Conservation (phyloP, 129 eudicot genomes). For the Helianthus annuus region HanXRQr2.0-SUNRISE NC_035446.2:11257019-11257518, state of each 20-base stretch:
- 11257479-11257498: too few species aligned
- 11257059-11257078: slow-evolving; percentile 10
- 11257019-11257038: neutral
- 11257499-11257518: too few species aligned
- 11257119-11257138: slow-evolving; percentile 7
- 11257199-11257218: neutral
- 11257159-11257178: slow-evolving; percentile 28
- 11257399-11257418: neutral
- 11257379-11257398: neutral
- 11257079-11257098: slow-evolving; percentile 23
- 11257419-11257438: neutral
- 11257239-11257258: neutral
- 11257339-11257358: too few species aligned
- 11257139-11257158: neutral
- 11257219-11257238: slow-evolving; percentile 10
- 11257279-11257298: too few species aligned
- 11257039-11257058: slow-evolving; percentile 5
- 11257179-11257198: neutral
- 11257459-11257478: too few species aligned
- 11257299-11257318: too few species aligned
- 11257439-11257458: neutral
- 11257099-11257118: neutral
- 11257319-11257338: too few species aligned
- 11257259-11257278: neutral
- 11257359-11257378: too few species aligned